phyloP scores from a whole-genome alignment of 2,329 filamentous ascomycete genomes.

The Exophiala phaeomuriformis region DNA sequence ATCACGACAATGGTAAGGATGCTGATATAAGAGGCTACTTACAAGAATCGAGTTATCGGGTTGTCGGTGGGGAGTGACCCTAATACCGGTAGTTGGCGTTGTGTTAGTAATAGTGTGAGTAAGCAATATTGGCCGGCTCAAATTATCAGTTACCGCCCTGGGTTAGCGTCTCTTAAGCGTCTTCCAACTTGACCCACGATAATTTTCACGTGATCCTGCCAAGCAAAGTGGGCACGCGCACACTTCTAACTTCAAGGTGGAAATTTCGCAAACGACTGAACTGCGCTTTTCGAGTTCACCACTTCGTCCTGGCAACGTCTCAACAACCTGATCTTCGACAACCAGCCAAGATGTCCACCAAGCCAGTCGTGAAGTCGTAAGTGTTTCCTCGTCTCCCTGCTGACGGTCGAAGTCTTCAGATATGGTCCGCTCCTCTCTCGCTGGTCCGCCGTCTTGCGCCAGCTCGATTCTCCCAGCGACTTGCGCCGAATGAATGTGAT shows the following conservation, averaged over 20 bases:
- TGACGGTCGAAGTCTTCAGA: constrained; percentile 50
- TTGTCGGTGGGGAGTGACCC: neutral
- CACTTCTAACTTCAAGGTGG: constrained; percentile 5
- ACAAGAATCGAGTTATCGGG: neutral
- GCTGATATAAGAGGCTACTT: neutral
- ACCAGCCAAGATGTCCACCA: constrained; percentile 50
- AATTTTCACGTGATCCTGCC: neutral
- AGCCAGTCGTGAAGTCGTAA: constrained; percentile 47
- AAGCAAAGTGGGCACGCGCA: neutral
- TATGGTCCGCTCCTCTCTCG: constrained; percentile 75
- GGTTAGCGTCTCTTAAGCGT: too few species aligned
- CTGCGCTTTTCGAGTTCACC: constrained; percentile 4
- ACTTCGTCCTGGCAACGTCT: constrained; percentile 4
- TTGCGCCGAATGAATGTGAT: constrained; percentile 38
- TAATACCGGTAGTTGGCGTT: too few species aligned
- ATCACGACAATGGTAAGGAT: constrained; percentile 28
- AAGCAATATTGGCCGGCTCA: too few species aligned
- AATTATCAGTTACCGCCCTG: too few species aligned
- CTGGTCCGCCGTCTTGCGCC: constrained; percentile 58
- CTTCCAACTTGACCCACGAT: too few species aligned
- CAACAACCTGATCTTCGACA: constrained; percentile 37
- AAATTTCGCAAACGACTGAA: constrained; percentile 3
- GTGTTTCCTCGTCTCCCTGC: constrained; percentile 45
- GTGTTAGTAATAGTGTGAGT: too few species aligned
- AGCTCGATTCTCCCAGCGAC: constrained; percentile 70